Evolutionary conservation across 306 rosid species (phyloP).

Genomic region (Dryas drummondii): DNA sequence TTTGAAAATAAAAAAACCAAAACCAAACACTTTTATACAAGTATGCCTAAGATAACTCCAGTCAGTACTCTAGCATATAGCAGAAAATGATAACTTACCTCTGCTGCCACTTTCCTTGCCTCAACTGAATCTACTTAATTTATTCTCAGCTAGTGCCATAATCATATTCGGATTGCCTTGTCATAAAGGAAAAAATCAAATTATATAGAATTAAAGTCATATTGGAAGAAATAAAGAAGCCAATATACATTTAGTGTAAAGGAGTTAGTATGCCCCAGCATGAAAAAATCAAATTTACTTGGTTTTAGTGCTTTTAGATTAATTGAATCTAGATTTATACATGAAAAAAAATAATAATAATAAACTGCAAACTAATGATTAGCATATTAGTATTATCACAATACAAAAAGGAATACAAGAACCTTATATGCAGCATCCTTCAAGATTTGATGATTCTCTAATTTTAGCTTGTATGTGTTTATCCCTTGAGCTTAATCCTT

Average conservation of each 20-base stretch:
- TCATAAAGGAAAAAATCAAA: neutral
- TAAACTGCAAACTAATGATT: too few relatives aligned
- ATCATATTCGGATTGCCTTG: conserved; percentile 63
- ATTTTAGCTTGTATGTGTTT: too few relatives aligned
- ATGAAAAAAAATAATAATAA: too few relatives aligned
- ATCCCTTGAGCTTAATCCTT: too few relatives aligned
- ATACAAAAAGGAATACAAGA: too few relatives aligned
- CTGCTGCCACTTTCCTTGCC: conserved; percentile 50
- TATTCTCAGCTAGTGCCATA: conserved; percentile 65
- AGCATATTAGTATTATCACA: too few relatives aligned
- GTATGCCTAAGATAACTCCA: neutral
- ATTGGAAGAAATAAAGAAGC: neutral
- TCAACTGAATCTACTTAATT: conserved; percentile 56
- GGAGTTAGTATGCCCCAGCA: neutral
- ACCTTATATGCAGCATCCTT: too few relatives aligned
- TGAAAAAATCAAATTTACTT: too few relatives aligned
- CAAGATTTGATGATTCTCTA: too few relatives aligned
- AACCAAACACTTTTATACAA: neutral
- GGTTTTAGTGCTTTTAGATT: too few relatives aligned
- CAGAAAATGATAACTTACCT: conserved; percentile 37
- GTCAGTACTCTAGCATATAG: neutral
- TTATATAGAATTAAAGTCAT: neutral
- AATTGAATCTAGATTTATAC: too few relatives aligned
- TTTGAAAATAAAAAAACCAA: neutral
- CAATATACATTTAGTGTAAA: neutral